Conservation (phyloP, 2,329 filamentous ascomycete species). For the Pseudogymnoascus sp. region DNA sequence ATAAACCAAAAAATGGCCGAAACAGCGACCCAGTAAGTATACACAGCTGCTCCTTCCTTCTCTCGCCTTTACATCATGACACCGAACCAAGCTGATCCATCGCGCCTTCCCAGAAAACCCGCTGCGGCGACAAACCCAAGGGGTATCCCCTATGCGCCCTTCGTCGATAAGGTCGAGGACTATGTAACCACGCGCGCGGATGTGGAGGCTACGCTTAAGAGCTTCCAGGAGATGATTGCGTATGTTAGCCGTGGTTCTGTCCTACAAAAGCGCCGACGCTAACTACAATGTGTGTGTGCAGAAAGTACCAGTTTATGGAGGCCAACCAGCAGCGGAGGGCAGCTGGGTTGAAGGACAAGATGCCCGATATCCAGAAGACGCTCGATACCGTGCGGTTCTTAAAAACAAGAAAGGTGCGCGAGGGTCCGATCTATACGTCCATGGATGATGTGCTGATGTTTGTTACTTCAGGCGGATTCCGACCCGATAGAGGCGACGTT, state of each 20-base stretch:
- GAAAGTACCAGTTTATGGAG: slow-evolving; percentile 99
- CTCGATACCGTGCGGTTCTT: slow-evolving; percentile 85
- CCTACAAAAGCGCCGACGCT: background rate
- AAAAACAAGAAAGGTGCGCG: slow-evolving; percentile 59
- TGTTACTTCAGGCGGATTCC: slow-evolving; percentile 28
- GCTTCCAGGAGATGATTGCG: slow-evolving; percentile 92
- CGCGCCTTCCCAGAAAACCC: slow-evolving; percentile 35
- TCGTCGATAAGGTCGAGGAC: slow-evolving; percentile 82
- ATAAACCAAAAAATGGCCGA: slow-evolving; percentile 21
- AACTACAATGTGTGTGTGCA: slow-evolving; percentile 35
- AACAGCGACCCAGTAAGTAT: slow-evolving; percentile 21
- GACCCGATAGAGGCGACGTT: slow-evolving; percentile 86
- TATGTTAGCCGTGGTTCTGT: slow-evolving; percentile 33
- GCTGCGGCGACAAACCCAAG: slow-evolving; percentile 62
- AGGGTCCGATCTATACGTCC: background rate
- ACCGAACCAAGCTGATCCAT: slow-evolving; percentile 11
- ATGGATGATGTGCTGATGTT: slow-evolving; percentile 12
- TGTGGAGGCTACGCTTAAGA: slow-evolving; percentile 72
- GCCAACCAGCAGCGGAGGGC: slow-evolving; percentile 80
- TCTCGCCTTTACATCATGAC: too few relatives aligned
- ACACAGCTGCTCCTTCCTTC: background rate
- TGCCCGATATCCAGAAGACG: slow-evolving; percentile 95
- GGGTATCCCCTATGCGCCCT: slow-evolving; percentile 75
- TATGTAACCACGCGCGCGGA: slow-evolving; percentile 72
- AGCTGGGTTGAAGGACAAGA: slow-evolving; percentile 79